Percentiles rank a stretch among this genome's conserved stretches.
phyloP scores from a whole-genome alignment of 345 rosid species.

The Moricandia arvensis region DNA sequence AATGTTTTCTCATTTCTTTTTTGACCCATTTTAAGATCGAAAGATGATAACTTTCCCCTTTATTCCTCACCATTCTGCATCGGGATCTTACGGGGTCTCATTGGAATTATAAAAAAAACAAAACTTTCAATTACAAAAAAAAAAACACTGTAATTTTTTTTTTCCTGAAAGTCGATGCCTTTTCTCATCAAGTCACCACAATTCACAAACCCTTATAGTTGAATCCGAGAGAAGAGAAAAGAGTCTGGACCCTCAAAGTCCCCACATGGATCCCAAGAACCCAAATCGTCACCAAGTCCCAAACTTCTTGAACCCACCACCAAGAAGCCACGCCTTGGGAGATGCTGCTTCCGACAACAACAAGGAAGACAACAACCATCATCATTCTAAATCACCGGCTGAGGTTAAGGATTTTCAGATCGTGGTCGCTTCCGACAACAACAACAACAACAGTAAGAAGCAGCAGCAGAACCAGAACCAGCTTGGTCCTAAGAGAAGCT shows the following conservation, averaged over 20 bases:
- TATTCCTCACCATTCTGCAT: slow-evolving; percentile 35
- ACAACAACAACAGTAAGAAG: slow-evolving; percentile 54
- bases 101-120: slow-evolving; percentile 9
- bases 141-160: slow-evolving; percentile 48
- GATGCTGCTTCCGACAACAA: slow-evolving; percentile 30
- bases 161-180: slow-evolving; percentile 55
- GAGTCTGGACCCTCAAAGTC: slow-evolving; percentile 30
- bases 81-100: slow-evolving; percentile 36
- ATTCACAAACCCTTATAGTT: slow-evolving; percentile 28
- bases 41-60: slow-evolving; percentile 30
- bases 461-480: slow-evolving; percentile 38
- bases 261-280: slow-evolving; percentile 48
- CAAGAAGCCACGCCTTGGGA: slow-evolving; percentile 34
- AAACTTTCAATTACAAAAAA: slow-evolving; percentile 24
- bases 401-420: slow-evolving; percentile 81
- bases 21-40: slow-evolving; percentile 33
- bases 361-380: slow-evolving; percentile 19
- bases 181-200: slow-evolving; percentile 48
- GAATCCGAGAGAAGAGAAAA: not conserved
- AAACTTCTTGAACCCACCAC: slow-evolving; percentile 60
- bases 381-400: slow-evolving; percentile 45
- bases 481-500: slow-evolving; percentile 77
- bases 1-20: slow-evolving; percentile 33
- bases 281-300: slow-evolving; percentile 48
- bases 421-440: slow-evolving; percentile 59